A percentile compares a stretch with the other conserved stretches of the same genome.
Conservation (phyloP, 176 grass and related monocot genomes). For the Eragrostis curvula region DNA sequence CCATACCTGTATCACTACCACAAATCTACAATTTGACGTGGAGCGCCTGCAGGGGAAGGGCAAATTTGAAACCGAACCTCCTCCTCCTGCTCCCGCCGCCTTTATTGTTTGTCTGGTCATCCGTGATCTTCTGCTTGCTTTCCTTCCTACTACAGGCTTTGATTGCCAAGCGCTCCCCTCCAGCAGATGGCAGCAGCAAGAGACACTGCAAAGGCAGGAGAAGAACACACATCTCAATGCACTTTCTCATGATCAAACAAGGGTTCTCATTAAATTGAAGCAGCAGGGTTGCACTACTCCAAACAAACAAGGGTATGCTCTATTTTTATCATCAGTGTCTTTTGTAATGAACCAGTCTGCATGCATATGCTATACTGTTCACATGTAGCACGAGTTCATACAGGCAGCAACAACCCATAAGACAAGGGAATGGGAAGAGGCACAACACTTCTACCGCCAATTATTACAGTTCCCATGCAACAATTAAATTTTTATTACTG, state of each 20-base stretch:
- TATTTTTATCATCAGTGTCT: not conserved
- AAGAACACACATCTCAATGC: not conserved
- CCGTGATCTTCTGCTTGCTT: not conserved
- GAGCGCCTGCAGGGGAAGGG: not conserved
- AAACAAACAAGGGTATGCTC: not conserved
- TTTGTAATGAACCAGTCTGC: not conserved
- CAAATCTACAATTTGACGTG: not conserved
- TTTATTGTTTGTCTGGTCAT: not conserved
- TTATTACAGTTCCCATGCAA: slow-evolving; percentile 25
- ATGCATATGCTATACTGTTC: not conserved
- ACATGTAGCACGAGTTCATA: not conserved
- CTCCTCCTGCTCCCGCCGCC: not conserved
- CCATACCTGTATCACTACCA: not conserved
- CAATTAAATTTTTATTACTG: slow-evolving; percentile 34
- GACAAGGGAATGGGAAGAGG: slow-evolving; percentile 11
- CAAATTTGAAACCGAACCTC: not conserved
- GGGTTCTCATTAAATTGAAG: not conserved
- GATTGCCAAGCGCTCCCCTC: not conserved
- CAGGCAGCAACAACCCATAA: not conserved
- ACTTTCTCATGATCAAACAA: not conserved
- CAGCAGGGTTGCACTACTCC: not conserved
- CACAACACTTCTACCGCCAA: not conserved
- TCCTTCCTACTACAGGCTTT: too few species aligned
- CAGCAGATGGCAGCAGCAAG: not conserved
- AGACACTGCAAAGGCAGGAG: not conserved